Percentiles rank a stretch among this genome's conserved stretches.
Conservation (phyloP, 176 grass and related monocot species). For the Leersia perrieri region DNA sequence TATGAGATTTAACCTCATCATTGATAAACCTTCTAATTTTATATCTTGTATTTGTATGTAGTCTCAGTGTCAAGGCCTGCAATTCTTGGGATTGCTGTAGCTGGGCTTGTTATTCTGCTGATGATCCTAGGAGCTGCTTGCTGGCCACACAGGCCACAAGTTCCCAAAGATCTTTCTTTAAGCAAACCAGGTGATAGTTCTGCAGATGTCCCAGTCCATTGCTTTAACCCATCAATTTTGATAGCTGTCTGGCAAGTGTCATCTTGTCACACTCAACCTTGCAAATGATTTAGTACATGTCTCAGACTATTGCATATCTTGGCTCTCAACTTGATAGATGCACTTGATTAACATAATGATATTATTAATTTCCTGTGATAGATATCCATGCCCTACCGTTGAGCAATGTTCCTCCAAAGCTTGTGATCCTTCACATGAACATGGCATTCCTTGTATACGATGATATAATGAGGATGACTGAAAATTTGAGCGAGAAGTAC, state of each 20-base stretch:
- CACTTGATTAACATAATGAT: neutral
- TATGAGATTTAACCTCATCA: constrained; percentile 12
- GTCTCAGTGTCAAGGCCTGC: constrained; percentile 62
- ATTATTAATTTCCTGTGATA: constrained; percentile 23
- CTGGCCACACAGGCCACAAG: constrained; percentile 48
- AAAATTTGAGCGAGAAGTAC: constrained; percentile 90
- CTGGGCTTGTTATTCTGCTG: constrained; percentile 63
- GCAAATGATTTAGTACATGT: neutral
- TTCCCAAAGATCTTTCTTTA: constrained; percentile 55
- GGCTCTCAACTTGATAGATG: neutral
- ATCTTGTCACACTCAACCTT: neutral
- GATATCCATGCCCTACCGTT: constrained; percentile 35
- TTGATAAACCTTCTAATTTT: neutral
- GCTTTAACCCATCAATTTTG: constrained; percentile 12
- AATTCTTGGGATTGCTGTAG: constrained; percentile 64
- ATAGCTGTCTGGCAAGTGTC: constrained; percentile 13
- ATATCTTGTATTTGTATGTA: constrained; percentile 16
- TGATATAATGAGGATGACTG: constrained; percentile 95
- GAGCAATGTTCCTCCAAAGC: constrained; percentile 67
- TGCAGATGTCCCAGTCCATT: neutral
- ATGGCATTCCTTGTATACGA: constrained; percentile 94
- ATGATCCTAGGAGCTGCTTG: constrained; percentile 61
- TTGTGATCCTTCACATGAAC: constrained; percentile 95
- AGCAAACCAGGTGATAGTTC: constrained; percentile 67
- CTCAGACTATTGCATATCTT: constrained; percentile 9